phyloP scores from a whole-genome alignment of 805 yeast species.

The Tetrapisispora taiwanensis region DNA sequence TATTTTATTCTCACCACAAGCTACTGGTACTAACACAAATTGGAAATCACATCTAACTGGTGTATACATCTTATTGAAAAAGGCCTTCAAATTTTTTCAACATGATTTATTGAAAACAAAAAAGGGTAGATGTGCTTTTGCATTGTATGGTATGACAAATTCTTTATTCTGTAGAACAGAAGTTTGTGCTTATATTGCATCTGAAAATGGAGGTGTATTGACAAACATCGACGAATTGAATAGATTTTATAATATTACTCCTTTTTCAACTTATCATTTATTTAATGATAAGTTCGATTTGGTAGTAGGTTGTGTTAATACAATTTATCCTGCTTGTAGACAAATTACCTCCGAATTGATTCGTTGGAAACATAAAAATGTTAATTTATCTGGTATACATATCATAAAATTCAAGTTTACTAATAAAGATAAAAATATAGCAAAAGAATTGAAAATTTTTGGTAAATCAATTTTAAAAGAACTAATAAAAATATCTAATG shows the following conservation, averaged over 20 bases:
- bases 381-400: conserved; percentile 5
- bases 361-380: background rate
- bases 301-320: background rate
- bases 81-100: background rate
- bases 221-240: background rate
- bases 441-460: background rate
- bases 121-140: conserved; percentile 2
- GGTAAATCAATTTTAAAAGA: conserved; percentile 3
- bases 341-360: conserved; percentile 1
- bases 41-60: conserved; percentile 9
- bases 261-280: conserved; percentile 1
- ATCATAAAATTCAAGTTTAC: conserved; percentile 5
- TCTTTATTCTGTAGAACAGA: conserved; percentile 5
- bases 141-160: conserved; percentile 3
- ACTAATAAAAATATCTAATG: background rate
- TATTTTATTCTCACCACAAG: conserved; percentile 6
- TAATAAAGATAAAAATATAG: background rate
- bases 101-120: background rate
- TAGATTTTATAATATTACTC: background rate
- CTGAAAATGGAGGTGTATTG: conserved; percentile 8
- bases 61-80: conserved; percentile 1
- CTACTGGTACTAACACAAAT: conserved; percentile 1
- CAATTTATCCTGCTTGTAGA: conserved; percentile 1
- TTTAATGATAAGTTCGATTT: background rate
- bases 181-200: conserved; percentile 5